Base-by-base conservation (phyloP, 2,329 filamentous ascomycete genomes). In the Chaetomium olivaceum region DNA sequence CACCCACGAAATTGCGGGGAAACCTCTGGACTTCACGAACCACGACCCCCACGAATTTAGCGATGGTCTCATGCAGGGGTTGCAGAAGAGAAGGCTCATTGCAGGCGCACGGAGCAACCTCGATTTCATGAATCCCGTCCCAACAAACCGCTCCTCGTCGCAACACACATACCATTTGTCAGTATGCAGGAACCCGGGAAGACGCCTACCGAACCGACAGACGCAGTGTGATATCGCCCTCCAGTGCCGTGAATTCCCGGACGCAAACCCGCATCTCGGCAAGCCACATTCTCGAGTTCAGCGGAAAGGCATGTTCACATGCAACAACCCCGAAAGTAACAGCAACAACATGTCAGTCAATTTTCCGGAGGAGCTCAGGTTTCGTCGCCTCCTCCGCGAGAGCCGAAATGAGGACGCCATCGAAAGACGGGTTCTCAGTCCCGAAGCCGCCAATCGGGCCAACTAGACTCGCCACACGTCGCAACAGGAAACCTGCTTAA, bases 371-470 rank as follows among this genome's bases (percentile, higher is more conserved):
- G 19, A 54, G 51, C 14, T 14, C 19, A 19, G 9, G 21, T 25
- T n/a, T 23, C 11, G 9, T 33, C 54, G n/a, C 27, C 52, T 21
- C 27, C 29, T 33, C 31, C 27, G 29, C 39, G 43, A 58, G 63
- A 60, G 58, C 51, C 55, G 63, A 62, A 65, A 62, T 65, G 59
- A 62, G 27, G 48, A 9, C 29, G 39, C 39, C 25, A 59, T 50
- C 23, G 5, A 6, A 21, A 23, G 29, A 29, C 29, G 6, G 9
- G 27, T 58, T n/a, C 29, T 27, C 19, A 23, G 9, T 36, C 4
- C 21, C n/a, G 9, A 63, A 67, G 61, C 65, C 65, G 46, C 61
- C 51, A 63, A 61, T 61, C n/a, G 58, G 54, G 51, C 61, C 61
- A 56, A 56, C n/a, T 12, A 36, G 29, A 21, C n/a, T 36, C 31